Conservation (phyloP, 306 rosid genomes). For the Begonia masoniana region DNA sequence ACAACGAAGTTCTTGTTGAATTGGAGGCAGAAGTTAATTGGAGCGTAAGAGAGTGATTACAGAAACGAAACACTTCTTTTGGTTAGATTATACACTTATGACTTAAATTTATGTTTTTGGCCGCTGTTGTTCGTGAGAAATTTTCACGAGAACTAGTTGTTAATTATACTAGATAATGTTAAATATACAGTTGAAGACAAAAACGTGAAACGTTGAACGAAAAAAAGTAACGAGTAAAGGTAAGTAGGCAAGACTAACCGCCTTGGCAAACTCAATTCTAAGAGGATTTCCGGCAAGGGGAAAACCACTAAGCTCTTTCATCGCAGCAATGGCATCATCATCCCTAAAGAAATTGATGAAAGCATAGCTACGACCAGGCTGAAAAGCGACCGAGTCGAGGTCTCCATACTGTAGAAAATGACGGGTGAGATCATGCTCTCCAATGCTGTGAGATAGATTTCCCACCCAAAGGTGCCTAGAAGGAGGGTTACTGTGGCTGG, state of each 20-base stretch:
- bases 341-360: constrained; percentile 65
- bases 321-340: constrained; percentile 73
- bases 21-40: background rate
- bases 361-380: constrained; percentile 75
- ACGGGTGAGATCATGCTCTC: constrained; percentile 53
- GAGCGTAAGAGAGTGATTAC: too few relatives aligned
- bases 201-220: constrained; percentile 10
- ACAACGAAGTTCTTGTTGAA: background rate
- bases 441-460: constrained; percentile 43
- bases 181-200: constrained; percentile 2
- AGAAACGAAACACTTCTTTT: too few relatives aligned
- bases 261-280: constrained; percentile 93
- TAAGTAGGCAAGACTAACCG: constrained; percentile 85
- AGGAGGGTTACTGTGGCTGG: constrained; percentile 32
- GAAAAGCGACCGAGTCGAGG: constrained; percentile 71
- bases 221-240: constrained; percentile 35
- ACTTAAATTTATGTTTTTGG: too few relatives aligned
- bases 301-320: constrained; percentile 61
- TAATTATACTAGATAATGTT: background rate
- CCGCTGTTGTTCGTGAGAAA: too few relatives aligned
- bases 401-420: constrained; percentile 64
- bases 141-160: background rate
- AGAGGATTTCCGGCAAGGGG: constrained; percentile 66
- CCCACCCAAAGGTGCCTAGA: constrained; percentile 94
- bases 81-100: too few relatives aligned